A percentile compares a stretch with the other conserved stretches of the same genome.
phyloP scores from a whole-genome alignment of 1,284 basidiomycete species.

The Malassezia yamatoensis region DNA sequence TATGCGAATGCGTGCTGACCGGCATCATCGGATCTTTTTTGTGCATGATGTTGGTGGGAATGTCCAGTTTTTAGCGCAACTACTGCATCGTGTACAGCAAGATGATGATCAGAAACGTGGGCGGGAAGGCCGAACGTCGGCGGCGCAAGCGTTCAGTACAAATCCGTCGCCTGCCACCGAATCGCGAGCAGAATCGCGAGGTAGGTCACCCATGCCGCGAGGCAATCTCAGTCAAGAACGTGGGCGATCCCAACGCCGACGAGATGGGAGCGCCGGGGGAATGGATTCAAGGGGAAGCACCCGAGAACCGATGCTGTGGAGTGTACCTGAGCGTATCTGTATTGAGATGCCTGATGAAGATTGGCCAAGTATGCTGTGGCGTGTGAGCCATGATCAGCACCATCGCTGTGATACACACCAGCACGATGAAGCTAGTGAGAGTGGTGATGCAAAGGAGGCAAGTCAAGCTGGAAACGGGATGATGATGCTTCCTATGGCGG shows the following conservation, averaged over 20 bases:
- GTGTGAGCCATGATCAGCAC: slow-evolving; percentile 14
- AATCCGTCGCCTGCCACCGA: neutral
- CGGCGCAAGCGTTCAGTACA: slow-evolving; percentile 3
- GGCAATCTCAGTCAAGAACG: neutral
- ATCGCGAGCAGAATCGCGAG: neutral
- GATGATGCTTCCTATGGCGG: slow-evolving; percentile 61
- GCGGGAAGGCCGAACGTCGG: slow-evolving; percentile 17
- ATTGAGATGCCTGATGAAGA: slow-evolving; percentile 55
- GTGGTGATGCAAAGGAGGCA: slow-evolving; percentile 21
- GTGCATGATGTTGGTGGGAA: slow-evolving; percentile 51
- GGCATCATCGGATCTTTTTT: slow-evolving; percentile 77
- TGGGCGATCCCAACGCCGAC: neutral
- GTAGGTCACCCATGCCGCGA: neutral
- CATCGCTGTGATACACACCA: too few species aligned
- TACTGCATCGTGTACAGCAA: neutral
- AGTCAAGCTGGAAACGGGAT: slow-evolving; percentile 7
- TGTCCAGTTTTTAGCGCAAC: slow-evolving; percentile 15
- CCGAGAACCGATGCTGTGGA: slow-evolving; percentile 56
- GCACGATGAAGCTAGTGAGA: slow-evolving; percentile 49
- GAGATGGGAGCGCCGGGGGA: neutral
- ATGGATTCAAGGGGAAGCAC: too few species aligned
- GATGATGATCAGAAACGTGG: slow-evolving; percentile 8
- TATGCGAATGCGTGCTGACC: slow-evolving; percentile 77
- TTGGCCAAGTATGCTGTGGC: slow-evolving; percentile 53
- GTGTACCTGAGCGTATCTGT: slow-evolving; percentile 62